These are phyloP conservation scores for Colletotrichum sidae DNA, from an alignment of 2,329 filamentous ascomycete species.

Conservation along the genomic window DNA sequence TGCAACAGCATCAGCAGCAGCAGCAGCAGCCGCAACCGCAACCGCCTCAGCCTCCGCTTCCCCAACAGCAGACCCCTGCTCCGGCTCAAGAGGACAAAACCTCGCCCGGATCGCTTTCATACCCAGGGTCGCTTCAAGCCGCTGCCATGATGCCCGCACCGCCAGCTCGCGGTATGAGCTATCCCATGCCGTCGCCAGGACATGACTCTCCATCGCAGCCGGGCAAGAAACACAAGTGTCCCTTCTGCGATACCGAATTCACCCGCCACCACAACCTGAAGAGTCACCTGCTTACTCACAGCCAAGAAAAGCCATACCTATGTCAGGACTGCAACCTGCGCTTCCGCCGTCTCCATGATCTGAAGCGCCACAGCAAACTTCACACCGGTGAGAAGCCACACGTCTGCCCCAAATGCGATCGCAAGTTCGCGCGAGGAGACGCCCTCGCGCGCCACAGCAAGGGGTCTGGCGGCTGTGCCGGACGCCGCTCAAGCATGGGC, in stretches of 20 bases:
- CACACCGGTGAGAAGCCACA: constrained; percentile 97
- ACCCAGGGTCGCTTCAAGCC: constrained; percentile 63
- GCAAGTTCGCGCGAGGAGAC: constrained; percentile 95
- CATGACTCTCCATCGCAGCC: constrained; percentile 65
- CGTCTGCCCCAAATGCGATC: constrained; percentile 92
- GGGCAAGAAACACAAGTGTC: constrained; percentile 94
- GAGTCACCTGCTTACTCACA: constrained; percentile 96
- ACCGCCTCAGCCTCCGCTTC: constrained; percentile 58
- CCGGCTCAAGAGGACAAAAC: constrained; percentile 64
- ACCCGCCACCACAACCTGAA: constrained; percentile 98
- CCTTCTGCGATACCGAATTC: constrained; percentile 96
- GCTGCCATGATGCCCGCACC: constrained; percentile 56
- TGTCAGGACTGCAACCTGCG: constrained; percentile 94
- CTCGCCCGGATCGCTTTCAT: constrained; percentile 64
- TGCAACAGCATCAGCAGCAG: constrained; percentile 48
- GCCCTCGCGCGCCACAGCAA: constrained; percentile 95
- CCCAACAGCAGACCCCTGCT: constrained; percentile 51
- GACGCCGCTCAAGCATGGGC: constrained; percentile 86
- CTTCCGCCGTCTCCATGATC: constrained; percentile 91
- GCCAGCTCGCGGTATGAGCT: constrained; percentile 65
- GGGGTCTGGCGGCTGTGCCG: constrained; percentile 94
- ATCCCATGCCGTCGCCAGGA: constrained; percentile 62
- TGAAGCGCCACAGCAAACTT: constrained; percentile 96
- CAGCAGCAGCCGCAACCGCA: constrained; percentile 52
- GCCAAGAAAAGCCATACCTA: constrained; percentile 96